Evolutionary conservation across 768 basidiomycete species (phyloP).

Genomic region (Trametes cingulata): DNA sequence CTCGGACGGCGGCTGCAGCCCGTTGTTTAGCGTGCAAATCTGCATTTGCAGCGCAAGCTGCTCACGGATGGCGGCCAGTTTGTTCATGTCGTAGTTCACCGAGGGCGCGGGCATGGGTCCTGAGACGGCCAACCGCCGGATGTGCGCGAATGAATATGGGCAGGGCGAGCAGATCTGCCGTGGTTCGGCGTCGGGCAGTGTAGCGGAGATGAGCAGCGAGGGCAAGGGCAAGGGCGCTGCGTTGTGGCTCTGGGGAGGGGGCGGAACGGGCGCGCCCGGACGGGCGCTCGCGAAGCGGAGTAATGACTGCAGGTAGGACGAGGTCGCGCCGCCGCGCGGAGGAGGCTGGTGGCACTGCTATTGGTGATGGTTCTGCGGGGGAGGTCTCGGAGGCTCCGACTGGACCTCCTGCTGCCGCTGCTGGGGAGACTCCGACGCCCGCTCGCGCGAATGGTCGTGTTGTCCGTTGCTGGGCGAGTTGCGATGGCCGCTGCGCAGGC

Average conservation of each 20-base stretch:
- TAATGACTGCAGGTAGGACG: slow-evolving; percentile 60
- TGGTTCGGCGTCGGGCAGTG: slow-evolving; percentile 42
- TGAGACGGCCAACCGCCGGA: slow-evolving; percentile 51
- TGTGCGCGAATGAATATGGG: slow-evolving; percentile 75
- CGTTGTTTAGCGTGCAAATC: slow-evolving; percentile 72
- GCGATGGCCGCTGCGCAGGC: slow-evolving; percentile 12
- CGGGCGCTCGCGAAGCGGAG: slow-evolving; percentile 51
- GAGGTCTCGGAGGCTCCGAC: slow-evolving; percentile 4
- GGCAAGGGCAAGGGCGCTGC: slow-evolving; percentile 76
- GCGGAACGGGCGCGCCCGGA: slow-evolving; percentile 76
- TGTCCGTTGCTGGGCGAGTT: slow-evolving; percentile 23
- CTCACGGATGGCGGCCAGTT: slow-evolving; percentile 58
- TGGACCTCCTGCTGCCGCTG: slow-evolving; percentile 12
- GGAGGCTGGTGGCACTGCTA: background rate
- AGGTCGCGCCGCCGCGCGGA: slow-evolving; percentile 52
- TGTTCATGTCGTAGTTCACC: slow-evolving; percentile 41
- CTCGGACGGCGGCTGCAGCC: slow-evolving; percentile 59
- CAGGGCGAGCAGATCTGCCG: slow-evolving; percentile 65
- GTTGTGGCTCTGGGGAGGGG: slow-evolving; percentile 75
- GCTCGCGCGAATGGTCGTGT: too few relatives aligned
- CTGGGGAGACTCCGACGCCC: slow-evolving; percentile 21
- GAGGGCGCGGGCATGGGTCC: slow-evolving; percentile 37
- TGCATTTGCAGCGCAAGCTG: slow-evolving; percentile 76
- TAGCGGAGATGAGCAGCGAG: slow-evolving; percentile 59
- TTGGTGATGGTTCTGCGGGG: slow-evolving; percentile 3